Evolutionary conservation across 2,329 filamentous ascomycete species (phyloP).

Genomic region (Penicillium sp.): DNA sequence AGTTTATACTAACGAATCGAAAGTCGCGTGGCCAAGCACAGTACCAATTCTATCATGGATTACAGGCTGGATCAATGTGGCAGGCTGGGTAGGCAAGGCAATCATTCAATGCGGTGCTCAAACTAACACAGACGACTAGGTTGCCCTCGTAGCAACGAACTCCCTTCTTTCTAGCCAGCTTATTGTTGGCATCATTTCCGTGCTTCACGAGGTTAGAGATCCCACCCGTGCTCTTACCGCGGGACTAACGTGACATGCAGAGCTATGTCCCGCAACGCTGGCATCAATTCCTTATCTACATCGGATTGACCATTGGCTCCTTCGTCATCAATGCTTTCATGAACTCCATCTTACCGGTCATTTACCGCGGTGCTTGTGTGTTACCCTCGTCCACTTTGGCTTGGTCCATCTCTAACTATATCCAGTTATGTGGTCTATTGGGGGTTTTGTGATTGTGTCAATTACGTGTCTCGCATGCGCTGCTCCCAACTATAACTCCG

Average conservation of each 20-base stretch:
- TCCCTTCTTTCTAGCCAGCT: conserved; percentile 67
- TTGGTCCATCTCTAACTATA: conserved; percentile 2
- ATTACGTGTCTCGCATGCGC: conserved; percentile 67
- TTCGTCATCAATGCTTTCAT: conserved; percentile 66
- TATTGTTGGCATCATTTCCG: conserved; percentile 62
- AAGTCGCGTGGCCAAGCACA: conserved; percentile 59
- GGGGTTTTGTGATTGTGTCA: conserved; percentile 66
- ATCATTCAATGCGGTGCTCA: not conserved
- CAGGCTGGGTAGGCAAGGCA: conserved; percentile 58
- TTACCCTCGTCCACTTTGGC: not conserved
- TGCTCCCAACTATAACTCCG: conserved; percentile 64
- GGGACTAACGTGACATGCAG: conserved; percentile 11
- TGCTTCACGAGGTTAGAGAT: conserved; percentile 53
- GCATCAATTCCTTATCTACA: conserved; percentile 73
- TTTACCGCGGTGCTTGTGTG: conserved; percentile 64
- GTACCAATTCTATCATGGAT: conserved; percentile 64
- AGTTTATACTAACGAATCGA: conserved; percentile 1
- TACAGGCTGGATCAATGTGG: conserved; percentile 68
- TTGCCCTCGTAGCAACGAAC: conserved; percentile 64
- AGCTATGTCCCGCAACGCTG: conserved; percentile 59
- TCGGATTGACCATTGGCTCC: conserved; percentile 60
- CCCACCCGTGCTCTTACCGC: not conserved
- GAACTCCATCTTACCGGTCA: conserved; percentile 60
- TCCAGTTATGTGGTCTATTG: conserved; percentile 64
- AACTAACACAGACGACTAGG: conserved; percentile 27